A percentile compares a stretch with the other conserved stretches of the same genome.
phyloP scores from a whole-genome alignment of 495 filamentous ascomycete species.

The Aspergillus saccharolyticus region DNA sequence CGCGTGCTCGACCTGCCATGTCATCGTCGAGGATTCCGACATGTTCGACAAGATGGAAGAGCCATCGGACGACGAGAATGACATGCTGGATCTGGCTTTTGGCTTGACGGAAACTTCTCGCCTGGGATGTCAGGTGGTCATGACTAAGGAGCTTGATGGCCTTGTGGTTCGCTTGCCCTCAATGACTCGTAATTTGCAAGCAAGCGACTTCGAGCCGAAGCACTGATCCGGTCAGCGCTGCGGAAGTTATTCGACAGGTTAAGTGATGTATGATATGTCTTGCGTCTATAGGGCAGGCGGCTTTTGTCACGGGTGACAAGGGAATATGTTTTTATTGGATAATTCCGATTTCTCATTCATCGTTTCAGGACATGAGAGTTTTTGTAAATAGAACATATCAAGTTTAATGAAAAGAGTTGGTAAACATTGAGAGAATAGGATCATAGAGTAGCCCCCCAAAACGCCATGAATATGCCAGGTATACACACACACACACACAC shows the following conservation, averaged over 20 bases:
- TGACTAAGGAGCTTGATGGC: slow-evolving; percentile 86
- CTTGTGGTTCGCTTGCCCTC: slow-evolving; percentile 75
- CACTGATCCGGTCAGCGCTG: slow-evolving; percentile 9
- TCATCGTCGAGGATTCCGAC: slow-evolving; percentile 78
- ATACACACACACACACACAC: slow-evolving; percentile 16
- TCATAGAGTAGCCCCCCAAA: slow-evolving; percentile 18
- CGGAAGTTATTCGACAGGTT: neutral
- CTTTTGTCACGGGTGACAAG: slow-evolving; percentile 3
- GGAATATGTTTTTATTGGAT: slow-evolving; percentile 15
- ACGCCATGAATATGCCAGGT: slow-evolving; percentile 37
- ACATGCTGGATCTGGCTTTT: slow-evolving; percentile 97
- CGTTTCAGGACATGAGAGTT: slow-evolving; percentile 6
- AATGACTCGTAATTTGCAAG: slow-evolving; percentile 95
- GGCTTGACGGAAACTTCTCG: slow-evolving; percentile 93
- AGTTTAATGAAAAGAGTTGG: slow-evolving; percentile 20
- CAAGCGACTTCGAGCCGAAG: slow-evolving; percentile 72
- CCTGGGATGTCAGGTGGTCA: slow-evolving; percentile 90
- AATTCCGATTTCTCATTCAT: slow-evolving; percentile 23
- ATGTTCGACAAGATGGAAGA: slow-evolving; percentile 90
- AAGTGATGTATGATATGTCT: slow-evolving; percentile 10
- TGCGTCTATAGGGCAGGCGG: slow-evolving; percentile 1
- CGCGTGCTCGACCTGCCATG: slow-evolving; percentile 95
- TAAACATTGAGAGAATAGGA: slow-evolving; percentile 12
- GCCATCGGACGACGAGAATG: slow-evolving; percentile 95
- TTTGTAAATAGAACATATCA: slow-evolving; percentile 18